Evolutionary conservation across 305 asterid species (phyloP), one percentile per base, ranked within the genome.

Genomic region (Plantago coronopus): DNA sequence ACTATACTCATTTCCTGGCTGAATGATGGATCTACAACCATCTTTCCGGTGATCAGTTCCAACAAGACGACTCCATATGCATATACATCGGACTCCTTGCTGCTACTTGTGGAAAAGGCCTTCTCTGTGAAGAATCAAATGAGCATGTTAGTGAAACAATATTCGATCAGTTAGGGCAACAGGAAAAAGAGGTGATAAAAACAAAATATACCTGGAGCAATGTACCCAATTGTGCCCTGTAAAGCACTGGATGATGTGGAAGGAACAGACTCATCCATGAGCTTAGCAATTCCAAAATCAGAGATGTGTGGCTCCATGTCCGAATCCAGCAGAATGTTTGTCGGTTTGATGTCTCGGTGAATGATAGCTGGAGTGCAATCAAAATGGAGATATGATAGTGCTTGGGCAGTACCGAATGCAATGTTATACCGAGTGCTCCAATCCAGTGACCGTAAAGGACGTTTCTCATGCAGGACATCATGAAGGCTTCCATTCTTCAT

Each of bases 281-380:
- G 83, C 84, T 82, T 85, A 54, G 97, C 91, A 55, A 87, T 81
- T 62, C 97, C 97, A 56, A 91, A 91, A 73, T 91, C 97, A 0
- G 97, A 85, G 61, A 91, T 81, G 73, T 81, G 97, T 23, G 97
- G 88, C 81, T 80, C 95, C 68, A 85, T 62, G 2, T 87, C 94
- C 5, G 84, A 78, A 67, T 91, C 97, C 73, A 91, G 69, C 37
- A 91, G 70, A 62, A 91, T 83, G 70, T 91, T 91, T 77, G 76
- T 83, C 2, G 97, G 94, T 68, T 90, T 90, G 58, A 90, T 83
- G 49, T 90, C 96, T 27, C 83, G 76, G 60, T 90, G 97, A 7
- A 90, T 71, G 46, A 90, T 90, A 20, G 86, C 73, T 62, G 97
- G 97, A 72, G 73, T 84, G 45, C 95, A 82, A 74, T 91, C 97